Evolutionary conservation across 495 filamentous ascomycete genomes (phyloP), one percentile per base, ranked within the genome.

Genomic region (Niebla homalea): DNA sequence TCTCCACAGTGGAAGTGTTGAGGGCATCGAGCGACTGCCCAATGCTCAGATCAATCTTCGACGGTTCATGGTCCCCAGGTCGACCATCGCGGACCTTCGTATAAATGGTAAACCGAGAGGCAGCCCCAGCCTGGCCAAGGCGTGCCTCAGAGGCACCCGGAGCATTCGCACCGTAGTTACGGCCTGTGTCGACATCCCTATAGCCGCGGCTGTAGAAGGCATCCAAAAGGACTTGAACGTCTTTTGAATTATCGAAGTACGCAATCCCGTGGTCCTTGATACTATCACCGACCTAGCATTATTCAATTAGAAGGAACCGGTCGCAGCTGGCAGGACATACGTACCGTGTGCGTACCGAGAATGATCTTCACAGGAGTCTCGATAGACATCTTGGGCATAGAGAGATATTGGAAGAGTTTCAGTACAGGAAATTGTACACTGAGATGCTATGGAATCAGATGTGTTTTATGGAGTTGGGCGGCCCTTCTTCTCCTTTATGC

Each of bases 1-100:
- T 61, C 22, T 68, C 61, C 12, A 66, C 52, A 21, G 55, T 57
- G n/a, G 57, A 48, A 1, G 54, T 52, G 0, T 54, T 46, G 12
- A 69, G 48, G n/a, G 60, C 56, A n/a, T 45, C 44, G 37, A 62
- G 52, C 45, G 61, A 63, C n/a, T 35, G 25, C 29, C 57, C 51
- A 32, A 64, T 58, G 36, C 60, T 58, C 26, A 49, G 52, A 19
- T 57, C 36, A 25, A 66, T 58, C 32, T 59, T 65, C 10, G 46
- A 46, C 10, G 43, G 25, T 3, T 40, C 36, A 45, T 65, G 60
- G 8, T 46, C 39, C 8, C 62, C 57, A 4, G 50, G 53, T n/a
- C 19, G 23, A 11, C 51, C 6, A 48, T 35, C 36, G 25, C 19
- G 23, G 25, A 36, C 45, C 36, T 48, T 48, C 26, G 61, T 63